Base-by-base conservation (phyloP, 129 eudicot genomes). In the Flaveria brownii region DNA sequence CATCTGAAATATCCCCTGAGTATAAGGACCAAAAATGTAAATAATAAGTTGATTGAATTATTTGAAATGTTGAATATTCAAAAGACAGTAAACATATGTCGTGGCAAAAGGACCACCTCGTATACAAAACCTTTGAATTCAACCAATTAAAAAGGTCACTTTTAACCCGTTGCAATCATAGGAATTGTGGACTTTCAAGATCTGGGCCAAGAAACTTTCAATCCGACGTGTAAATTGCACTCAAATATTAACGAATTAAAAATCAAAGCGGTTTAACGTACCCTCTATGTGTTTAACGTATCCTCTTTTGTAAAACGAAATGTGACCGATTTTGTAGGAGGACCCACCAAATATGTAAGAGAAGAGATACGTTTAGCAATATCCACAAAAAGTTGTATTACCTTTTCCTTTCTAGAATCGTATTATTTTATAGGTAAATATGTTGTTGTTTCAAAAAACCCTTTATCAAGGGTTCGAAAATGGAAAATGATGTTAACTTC, bases 1-100 rank as follows among this genome's bases (percentile, higher is more conserved):
- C 98, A 93, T 79, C 97, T 85, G 79, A 71, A 93, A 46, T 93
- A 93, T 26, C 77, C 81, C 86, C 97, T 93, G 83, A 80, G 57
- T 45, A 62, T 46, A 74, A 74, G 57, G 74, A 63, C 69, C 70
- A n/a, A 39, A 33, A 63, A 11, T 41, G 73, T 41, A 60, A 72
- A 42, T 17, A 43, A 45, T 25, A 9, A 18, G 6, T 8, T 23
- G 50, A 2, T 16, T 68, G 50, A 17, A 63, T 45, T 65, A 39
- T 63, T 41, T 71, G 79, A 82, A 61, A 80, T 9, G 36, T 80
- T 67, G 84, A 80, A 80, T 67, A 80, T 80, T 80, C 80, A 80
- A 80, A 55, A 60, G 70, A 65, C 49, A 56, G 43, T 57, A 68
- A 66, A 74, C 70, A 56, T 5, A 67, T 74, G 75, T 67, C 76